Base-by-base conservation (phyloP, 352 stramenopile genomes). In the Pythium sp. region DNA sequence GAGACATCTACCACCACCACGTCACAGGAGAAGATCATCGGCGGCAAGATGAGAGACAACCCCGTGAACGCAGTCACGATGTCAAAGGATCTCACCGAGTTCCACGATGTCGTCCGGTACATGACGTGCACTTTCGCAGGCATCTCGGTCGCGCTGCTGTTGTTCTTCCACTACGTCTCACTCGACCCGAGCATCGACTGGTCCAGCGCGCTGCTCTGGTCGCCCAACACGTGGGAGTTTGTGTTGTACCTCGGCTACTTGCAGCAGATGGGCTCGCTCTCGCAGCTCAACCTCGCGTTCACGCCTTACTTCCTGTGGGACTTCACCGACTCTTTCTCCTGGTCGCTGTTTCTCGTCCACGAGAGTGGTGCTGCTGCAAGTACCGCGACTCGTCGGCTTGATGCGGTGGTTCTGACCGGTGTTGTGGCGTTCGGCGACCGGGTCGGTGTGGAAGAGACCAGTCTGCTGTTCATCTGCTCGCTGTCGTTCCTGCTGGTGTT, bases 191-290 rank as follows among this genome's bases (percentile, higher is more conserved):
- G 73, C 18, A 63, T 80, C 12, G 62, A 76, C 41, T 87, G 71
- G 75, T 71, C 74, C 18, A 86, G 71, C 28, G 43, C 76, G 14
- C 22, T 62, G 18, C 55, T 76, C 18, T 91, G 81, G 83, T 80
- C 78, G 26, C 86, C 86, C 1, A 94, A 94, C 62, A 83, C 82
- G 24, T 93, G 86, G 86, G 86, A 93, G 64, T 86, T 89, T 58
- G 69, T 88, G 34, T 73, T 87, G 18, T 91, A 90, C 70, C 71
- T 84, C 22, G 74, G 67, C 9, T 90, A 88, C 64, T 63, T 94
- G 63, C 86, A 94, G 72, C 82, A 90, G 30, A 86, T 94, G 74
- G 71, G 76, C 51, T 78, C 81, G 5, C 64, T 88, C 2, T 93
- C 85, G 32, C 72, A 89, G 32, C 71, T 89, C 26, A 87, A 78